Conservation (phyloP, 768 basidiomycete species). For the Scleroderma citrinum region DNA sequence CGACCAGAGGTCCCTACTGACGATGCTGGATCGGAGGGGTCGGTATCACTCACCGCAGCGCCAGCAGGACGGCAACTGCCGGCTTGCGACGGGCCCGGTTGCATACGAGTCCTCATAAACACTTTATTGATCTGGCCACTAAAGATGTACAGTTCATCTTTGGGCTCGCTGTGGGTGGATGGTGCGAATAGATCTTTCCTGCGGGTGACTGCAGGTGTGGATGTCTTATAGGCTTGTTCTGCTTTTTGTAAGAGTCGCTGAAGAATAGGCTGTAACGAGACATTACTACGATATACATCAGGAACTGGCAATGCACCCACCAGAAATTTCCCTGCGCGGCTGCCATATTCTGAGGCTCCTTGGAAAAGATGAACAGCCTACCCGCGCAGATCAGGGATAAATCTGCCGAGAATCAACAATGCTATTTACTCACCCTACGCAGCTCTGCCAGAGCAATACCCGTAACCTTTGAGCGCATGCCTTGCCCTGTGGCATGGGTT, state of each 20-base stretch:
- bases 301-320: conserved; percentile 31
- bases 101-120: conserved; percentile 36
- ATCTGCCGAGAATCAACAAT: background rate
- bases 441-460: conserved; percentile 65
- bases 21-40: conserved; percentile 26
- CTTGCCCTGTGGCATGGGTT: conserved; percentile 47
- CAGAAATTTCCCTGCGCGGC: conserved; percentile 65
- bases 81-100: conserved; percentile 6
- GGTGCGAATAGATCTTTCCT: conserved; percentile 54
- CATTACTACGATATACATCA: background rate
- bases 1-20: conserved; percentile 25
- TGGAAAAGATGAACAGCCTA: conserved; percentile 61
- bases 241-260: conserved; percentile 58
- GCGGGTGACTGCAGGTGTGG: conserved; percentile 38
- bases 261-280: conserved; percentile 52
- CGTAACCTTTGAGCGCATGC: conserved; percentile 56
- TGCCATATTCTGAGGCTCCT: conserved; percentile 53
- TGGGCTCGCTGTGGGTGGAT: conserved; percentile 38
- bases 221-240: conserved; percentile 43
- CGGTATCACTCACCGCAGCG: conserved; percentile 28
- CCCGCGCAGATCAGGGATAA: background rate
- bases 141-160: conserved; percentile 71
- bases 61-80: background rate
- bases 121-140: conserved; percentile 69
- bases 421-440: conserved; percentile 24